Evolutionary conservation across 176 grass and related monocot species (phyloP), one percentile per base, ranked within the genome.

Genomic region (Oryza australiensis): DNA sequence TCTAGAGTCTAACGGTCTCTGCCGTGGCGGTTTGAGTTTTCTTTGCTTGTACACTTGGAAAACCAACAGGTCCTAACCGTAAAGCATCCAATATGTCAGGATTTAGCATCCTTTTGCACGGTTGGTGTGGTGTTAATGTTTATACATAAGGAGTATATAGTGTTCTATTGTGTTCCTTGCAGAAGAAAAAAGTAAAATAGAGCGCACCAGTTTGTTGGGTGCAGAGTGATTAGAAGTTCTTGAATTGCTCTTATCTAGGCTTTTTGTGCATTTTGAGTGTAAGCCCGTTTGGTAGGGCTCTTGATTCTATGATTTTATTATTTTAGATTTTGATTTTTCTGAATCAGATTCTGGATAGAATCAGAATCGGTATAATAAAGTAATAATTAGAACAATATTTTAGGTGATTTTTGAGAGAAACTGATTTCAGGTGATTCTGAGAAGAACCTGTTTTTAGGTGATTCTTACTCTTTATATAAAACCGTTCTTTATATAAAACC

Each of bases 1-100:
- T 99, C 45, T 99, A 90, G 84, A 81, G 63, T 92, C 62, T 91
- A 93, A 72, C 59, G 33, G 53, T 70, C 42, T 32, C 68, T 41
- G 63, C 42, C 77, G 16, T 75, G 80, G 37, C 48, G 64, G 8
- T 67, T 42, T 79, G 57, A 26, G 29, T 9, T 60, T 60, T 78
- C 9, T 62, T 37, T 3, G 45, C 28, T 30, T 75, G 7, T 55
- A 81, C 67, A 51, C 64, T 7, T 20, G 14, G 33, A 43, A 45
- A 27, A 76, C 66, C 27, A 73, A 12, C 45, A 84, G 75, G 53
- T 76, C 53, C 53, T 70, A 62, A 71, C 59, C 70, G 24, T 41
- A 86, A 42, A 43, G 26, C 48, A n/a, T 49, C 24, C 15, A 48
- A 38, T 23, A 20, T 57, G 24, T 26, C 6, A 60, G 28, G 33